Conservation (phyloP, 164 flowering plant species). For the Cinnamomum chago region DNA sequence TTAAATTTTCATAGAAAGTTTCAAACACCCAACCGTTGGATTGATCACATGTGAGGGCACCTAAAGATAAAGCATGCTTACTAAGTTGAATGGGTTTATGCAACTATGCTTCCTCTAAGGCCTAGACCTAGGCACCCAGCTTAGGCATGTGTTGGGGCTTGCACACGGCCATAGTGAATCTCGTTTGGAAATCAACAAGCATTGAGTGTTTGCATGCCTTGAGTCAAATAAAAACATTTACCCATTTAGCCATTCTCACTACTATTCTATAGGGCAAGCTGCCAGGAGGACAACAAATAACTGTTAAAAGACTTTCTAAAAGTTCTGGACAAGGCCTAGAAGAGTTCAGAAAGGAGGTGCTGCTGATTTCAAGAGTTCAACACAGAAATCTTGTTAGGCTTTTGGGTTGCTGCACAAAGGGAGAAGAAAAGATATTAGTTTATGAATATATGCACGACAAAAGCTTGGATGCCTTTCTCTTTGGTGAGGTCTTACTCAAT, state of each 20-base stretch:
- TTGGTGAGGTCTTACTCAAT: conserved; percentile 13
- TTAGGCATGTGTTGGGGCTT: neutral
- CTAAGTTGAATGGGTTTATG: neutral
- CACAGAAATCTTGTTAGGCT: conserved; percentile 41
- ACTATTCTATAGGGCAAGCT: conserved; percentile 26
- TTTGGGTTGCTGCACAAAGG: conserved; percentile 32
- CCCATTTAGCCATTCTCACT: neutral
- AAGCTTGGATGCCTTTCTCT: conserved; percentile 30
- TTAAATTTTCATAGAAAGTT: no score
- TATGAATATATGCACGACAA: conserved; percentile 39
- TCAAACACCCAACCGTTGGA: no score
- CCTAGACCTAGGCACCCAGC: neutral
- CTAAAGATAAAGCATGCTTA: neutral
- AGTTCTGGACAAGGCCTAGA: conserved; percentile 32
- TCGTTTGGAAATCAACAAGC: neutral
- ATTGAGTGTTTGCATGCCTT: neutral
- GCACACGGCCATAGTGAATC: neutral
- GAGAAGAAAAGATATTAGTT: conserved; percentile 32
- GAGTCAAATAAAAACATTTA: neutral
- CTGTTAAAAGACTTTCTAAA: conserved; percentile 42
- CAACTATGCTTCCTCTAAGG: neutral
- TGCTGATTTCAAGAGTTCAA: conserved; percentile 34
- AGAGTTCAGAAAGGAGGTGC: conserved; percentile 36
- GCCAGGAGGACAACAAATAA: conserved; percentile 26
- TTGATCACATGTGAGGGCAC: neutral